Evolutionary conservation across 306 rosid genomes (phyloP).

Genomic region (Cicer arietinum): DNA sequence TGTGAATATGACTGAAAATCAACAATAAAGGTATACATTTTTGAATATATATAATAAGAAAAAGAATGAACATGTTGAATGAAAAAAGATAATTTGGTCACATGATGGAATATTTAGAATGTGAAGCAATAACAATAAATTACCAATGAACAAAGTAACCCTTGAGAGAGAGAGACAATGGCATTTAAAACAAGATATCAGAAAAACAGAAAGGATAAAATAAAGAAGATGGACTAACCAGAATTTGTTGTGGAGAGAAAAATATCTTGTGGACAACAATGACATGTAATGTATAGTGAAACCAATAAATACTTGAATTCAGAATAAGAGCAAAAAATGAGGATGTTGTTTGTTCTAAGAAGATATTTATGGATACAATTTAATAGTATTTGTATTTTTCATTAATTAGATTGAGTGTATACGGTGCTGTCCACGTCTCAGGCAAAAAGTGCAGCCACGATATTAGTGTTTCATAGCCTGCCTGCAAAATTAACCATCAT

Average conservation of each 20-base stretch:
- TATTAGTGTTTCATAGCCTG: conserved; percentile 33
- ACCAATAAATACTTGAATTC: conserved; percentile 12
- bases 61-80: conserved; percentile 17
- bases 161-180: conserved; percentile 1
- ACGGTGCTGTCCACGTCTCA: conserved; percentile 47
- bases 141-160: conserved; percentile 42
- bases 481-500: neutral
- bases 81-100: conserved; percentile 29
- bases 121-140: neutral
- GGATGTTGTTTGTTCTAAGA: conserved; percentile 1
- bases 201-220: conserved; percentile 15
- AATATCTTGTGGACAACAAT: conserved; percentile 42
- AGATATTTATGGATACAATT: conserved; percentile 53
- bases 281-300: conserved; percentile 31
- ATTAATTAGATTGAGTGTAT: conserved; percentile 8
- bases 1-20: conserved; percentile 8
- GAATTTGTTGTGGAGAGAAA: conserved; percentile 28
- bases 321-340: conserved; percentile 6
- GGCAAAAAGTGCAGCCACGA: conserved; percentile 68
- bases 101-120: neutral
- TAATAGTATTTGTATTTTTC: conserved; percentile 13
- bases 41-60: neutral
- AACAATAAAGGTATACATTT: neutral
- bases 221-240: conserved; percentile 33
- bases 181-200: conserved; percentile 25